Conservation (phyloP, 768 basidiomycete genomes). For the Kwoniella mangroviensis region DNA sequence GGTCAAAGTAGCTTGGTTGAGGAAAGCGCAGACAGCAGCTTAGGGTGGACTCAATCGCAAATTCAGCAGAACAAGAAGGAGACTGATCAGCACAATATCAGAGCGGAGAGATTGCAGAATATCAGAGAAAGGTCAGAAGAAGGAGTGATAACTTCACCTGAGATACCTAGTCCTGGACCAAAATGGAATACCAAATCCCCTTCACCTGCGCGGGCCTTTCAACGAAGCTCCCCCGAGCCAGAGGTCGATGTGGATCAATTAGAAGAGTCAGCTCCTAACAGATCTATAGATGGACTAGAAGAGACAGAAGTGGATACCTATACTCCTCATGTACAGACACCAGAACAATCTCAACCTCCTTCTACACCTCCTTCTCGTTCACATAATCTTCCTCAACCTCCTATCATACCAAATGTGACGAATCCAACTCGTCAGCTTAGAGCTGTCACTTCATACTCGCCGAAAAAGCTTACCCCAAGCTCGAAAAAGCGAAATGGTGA, state of each 20-base stretch:
- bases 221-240: background rate
- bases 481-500: no score
- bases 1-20: conserved; percentile 12
- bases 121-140: background rate
- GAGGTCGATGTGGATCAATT: conserved; percentile 8
- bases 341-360: conserved; percentile 9
- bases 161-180: background rate
- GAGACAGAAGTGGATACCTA: conserved; percentile 18
- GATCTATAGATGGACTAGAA: conserved; percentile 1
- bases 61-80: conserved; percentile 13
- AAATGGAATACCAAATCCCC: background rate
- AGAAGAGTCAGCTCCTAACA: conserved; percentile 6
- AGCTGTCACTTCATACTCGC: background rate
- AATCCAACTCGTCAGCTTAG: background rate
- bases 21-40: conserved; percentile 18
- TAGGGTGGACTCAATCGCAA: conserved; percentile 23
- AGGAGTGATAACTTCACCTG: conserved; percentile 15
- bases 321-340: conserved; percentile 10
- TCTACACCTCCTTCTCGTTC: background rate
- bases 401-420: background rate
- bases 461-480: background rate
- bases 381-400: background rate
- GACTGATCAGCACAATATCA: background rate
- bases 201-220: background rate
- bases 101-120: background rate